A percentile compares a stretch with the other conserved stretches of the same genome.
Conservation (phyloP, 106 monocot genomes). For the Chionographis japonica region DNA sequence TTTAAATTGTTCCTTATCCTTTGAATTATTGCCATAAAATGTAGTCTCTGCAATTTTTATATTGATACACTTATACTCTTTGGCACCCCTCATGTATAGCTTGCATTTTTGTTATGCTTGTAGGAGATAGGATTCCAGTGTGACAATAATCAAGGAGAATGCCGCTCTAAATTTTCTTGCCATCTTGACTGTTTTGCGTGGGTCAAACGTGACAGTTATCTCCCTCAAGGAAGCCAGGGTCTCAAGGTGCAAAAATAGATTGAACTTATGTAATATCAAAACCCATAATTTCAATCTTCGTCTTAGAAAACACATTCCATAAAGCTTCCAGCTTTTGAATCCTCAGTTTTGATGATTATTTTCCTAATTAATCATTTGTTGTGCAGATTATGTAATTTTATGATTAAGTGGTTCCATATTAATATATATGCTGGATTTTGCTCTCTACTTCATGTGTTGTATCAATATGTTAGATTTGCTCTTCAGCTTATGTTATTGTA, state of each 20-base stretch:
- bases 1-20: not conserved
- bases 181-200: conserved; percentile 99
- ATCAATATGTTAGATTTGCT: too few relatives aligned
- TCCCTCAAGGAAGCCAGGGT: conserved; percentile 98
- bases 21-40: too few relatives aligned
- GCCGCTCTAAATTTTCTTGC: conserved; percentile 95
- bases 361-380: too few relatives aligned
- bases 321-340: too few relatives aligned
- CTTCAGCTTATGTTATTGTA: too few relatives aligned
- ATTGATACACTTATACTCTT: not conserved
- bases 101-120: conserved; percentile 8
- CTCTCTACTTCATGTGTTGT: too few relatives aligned
- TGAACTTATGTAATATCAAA: not conserved
- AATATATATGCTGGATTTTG: too few relatives aligned
- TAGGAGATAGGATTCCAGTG: conserved; percentile 90
- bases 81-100: not conserved
- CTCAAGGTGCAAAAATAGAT: conserved; percentile 59
- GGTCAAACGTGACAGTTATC: conserved; percentile 99
- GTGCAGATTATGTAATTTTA: too few relatives aligned
- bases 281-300: not conserved
- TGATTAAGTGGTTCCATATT: not conserved
- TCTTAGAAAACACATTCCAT: too few relatives aligned
- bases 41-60: too few relatives aligned
- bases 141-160: conserved; percentile 86
- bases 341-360: not conserved